Conservation (phyloP, 108 stramenopile genomes). For the Asterionellopsis glacialis region DNA sequence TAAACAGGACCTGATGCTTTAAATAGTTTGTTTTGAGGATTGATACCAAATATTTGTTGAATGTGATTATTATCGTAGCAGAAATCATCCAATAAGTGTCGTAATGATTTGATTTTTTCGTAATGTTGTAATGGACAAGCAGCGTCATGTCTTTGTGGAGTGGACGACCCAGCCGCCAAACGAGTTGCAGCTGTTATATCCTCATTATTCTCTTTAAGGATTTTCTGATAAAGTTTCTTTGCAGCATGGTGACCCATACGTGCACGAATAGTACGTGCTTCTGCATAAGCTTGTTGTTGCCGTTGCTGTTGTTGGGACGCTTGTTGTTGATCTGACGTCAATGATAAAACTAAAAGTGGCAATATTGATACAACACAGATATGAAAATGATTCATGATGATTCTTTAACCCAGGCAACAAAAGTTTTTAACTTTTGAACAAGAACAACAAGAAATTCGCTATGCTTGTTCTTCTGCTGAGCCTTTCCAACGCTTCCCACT, state of each 20-base stretch:
- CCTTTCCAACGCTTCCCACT: no score
- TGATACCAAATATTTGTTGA: conserved; percentile 14
- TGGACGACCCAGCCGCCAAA: conserved; percentile 35
- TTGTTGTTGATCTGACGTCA: no score
- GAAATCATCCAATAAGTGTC: not conserved
- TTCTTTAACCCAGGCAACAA: no score
- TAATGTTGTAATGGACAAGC: conserved; percentile 3
- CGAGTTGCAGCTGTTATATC: conserved; percentile 54
- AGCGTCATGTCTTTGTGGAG: conserved; percentile 17
- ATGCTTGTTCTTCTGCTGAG: no score
- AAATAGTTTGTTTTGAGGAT: not conserved
- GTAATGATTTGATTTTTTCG: conserved; percentile 7
- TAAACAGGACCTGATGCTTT: conserved; percentile 22
- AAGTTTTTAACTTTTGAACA: no score
- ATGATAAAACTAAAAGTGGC: no score
- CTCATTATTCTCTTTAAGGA: conserved; percentile 20
- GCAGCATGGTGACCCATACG: conserved; percentile 43
- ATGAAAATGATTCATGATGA: no score
- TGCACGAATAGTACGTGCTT: conserved; percentile 44
- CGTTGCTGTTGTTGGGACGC: no score
- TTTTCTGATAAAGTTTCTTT: conserved; percentile 30
- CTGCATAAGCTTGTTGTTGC: conserved; percentile 19
- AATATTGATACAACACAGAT: no score
- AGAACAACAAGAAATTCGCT: no score
- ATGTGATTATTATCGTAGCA: conserved; percentile 6